A percentile compares a stretch with the other conserved stretches of the same genome.
Conservation (phyloP, 73 alveolate genomes). For the Durusdinium trenchii region DNA sequence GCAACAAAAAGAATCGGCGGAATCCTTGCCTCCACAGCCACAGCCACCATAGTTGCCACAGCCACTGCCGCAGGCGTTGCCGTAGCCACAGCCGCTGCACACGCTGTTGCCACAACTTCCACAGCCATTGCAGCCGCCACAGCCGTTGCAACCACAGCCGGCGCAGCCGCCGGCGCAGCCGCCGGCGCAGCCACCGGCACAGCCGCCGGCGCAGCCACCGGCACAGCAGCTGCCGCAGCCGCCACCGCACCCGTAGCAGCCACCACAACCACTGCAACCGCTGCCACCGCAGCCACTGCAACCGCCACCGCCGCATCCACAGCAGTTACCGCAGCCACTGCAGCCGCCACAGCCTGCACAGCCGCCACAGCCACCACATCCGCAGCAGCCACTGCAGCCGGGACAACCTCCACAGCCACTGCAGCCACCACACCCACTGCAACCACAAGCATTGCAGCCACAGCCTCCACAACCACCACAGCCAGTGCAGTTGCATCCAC, state of each 20-base stretch:
- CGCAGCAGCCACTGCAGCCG: neutral
- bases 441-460: neutral
- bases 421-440: neutral
- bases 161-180: slow-evolving; percentile 7
- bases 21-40: slow-evolving; percentile 47
- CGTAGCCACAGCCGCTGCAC: neutral
- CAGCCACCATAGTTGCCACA: slow-evolving; percentile 6
- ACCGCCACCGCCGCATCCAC: neutral
- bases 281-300: neutral
- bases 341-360: slow-evolving; percentile 11
- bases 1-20: neutral
- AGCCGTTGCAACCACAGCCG: neutral
- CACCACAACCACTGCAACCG: neutral
- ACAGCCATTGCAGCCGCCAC: slow-evolving; percentile 16
- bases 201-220: neutral
- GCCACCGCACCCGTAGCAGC: neutral
- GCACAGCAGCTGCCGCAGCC: neutral
- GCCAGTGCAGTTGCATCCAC: neutral
- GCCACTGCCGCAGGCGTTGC: neutral
- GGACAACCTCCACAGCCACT: neutral
- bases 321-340: slow-evolving; percentile 4
- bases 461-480: slow-evolving; percentile 3
- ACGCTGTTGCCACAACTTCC: neutral
- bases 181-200: slow-evolving; percentile 1
- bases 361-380: neutral